A percentile compares a stretch with the other conserved stretches of the same genome.
These are phyloP conservation scores for Rostrohypoxylon terebratum DNA, from an alignment of 495 filamentous ascomycete genomes.

Conservation along the genomic window DNA sequence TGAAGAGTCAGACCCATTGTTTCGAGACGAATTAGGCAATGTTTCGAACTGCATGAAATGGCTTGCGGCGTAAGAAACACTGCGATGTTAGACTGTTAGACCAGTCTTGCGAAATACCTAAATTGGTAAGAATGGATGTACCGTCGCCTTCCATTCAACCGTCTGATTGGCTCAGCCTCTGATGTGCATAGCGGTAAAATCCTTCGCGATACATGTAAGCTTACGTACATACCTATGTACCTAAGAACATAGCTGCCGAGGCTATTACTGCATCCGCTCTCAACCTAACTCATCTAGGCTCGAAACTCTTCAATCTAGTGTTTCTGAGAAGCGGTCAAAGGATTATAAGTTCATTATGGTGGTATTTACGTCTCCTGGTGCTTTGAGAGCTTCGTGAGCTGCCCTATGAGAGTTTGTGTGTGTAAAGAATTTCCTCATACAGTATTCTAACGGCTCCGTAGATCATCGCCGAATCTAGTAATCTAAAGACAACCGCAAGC, in stretches of 20 bases:
- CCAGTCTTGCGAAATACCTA: slow-evolving; percentile 1
- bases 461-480: slow-evolving; percentile 3
- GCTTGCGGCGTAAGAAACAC: slow-evolving; percentile 1
- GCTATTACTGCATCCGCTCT: slow-evolving; percentile 10
- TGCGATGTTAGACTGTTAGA: slow-evolving; percentile 5
- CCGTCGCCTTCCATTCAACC: neutral
- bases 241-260: slow-evolving; percentile 9
- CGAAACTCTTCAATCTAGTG: neutral
- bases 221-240: slow-evolving; percentile 18
- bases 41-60: neutral
- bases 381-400: neutral
- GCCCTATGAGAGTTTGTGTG: slow-evolving; percentile 3
- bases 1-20: slow-evolving; percentile 1
- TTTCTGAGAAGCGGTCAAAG: slow-evolving; percentile 13
- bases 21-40: slow-evolving; percentile 7
- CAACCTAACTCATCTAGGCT: slow-evolving; percentile 1
- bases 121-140: slow-evolving; percentile 5
- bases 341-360: slow-evolving; percentile 9
- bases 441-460: neutral
- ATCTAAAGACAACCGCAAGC: neutral
- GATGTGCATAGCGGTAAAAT: slow-evolving; percentile 3
- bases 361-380: neutral
- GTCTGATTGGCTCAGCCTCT: slow-evolving; percentile 1
- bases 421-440: neutral
- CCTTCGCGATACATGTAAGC: slow-evolving; percentile 16